These are phyloP conservation scores for Trematosphaeria pertusa DNA, from an alignment of 2,329 filamentous ascomycete genomes.

Conservation along the genomic window DNA sequence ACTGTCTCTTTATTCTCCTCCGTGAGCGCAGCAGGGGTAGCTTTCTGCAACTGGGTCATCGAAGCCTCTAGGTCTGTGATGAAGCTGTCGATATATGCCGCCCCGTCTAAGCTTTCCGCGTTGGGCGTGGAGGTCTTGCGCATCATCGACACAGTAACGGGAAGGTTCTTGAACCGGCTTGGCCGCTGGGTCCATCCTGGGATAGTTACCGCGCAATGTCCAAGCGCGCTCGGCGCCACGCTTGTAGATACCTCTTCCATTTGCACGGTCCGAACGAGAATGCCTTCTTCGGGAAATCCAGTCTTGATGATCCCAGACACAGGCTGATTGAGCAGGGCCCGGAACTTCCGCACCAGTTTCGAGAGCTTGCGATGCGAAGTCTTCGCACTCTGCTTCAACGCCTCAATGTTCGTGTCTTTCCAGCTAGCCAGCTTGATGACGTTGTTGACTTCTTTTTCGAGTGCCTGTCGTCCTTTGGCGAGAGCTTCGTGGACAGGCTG, in stretches of 20 bases:
- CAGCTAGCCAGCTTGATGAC: constrained; percentile 93
- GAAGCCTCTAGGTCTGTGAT: constrained; percentile 71
- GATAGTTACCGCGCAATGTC: constrained; percentile 30
- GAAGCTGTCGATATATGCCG: constrained; percentile 70
- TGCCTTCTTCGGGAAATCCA: constrained; percentile 39
- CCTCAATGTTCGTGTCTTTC: constrained; percentile 96
- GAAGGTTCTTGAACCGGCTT: constrained; percentile 73
- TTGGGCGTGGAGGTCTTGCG: constrained; percentile 64
- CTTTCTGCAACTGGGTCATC: constrained; percentile 77
- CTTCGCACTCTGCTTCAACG: constrained; percentile 85
- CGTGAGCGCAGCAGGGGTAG: constrained; percentile 80
- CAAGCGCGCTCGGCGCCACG: constrained; percentile 21
- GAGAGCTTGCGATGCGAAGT: constrained; percentile 93
- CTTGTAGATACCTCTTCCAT: constrained; percentile 21
- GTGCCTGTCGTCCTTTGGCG: constrained; percentile 68
- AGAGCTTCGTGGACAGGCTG: constrained; percentile 70
- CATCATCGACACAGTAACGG: constrained; percentile 78
- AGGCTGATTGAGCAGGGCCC: constrained; percentile 76
- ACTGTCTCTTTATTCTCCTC: constrained; percentile 86
- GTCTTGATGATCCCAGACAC: constrained; percentile 64
- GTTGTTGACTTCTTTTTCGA: constrained; percentile 94
- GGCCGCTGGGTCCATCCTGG: constrained; percentile 54
- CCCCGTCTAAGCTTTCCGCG: constrained; percentile 61
- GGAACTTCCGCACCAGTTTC: constrained; percentile 88
- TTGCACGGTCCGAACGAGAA: constrained; percentile 11